phyloP scores from a whole-genome alignment of 352 stramenopile species.

The Phytophthora sansomeana region DNA sequence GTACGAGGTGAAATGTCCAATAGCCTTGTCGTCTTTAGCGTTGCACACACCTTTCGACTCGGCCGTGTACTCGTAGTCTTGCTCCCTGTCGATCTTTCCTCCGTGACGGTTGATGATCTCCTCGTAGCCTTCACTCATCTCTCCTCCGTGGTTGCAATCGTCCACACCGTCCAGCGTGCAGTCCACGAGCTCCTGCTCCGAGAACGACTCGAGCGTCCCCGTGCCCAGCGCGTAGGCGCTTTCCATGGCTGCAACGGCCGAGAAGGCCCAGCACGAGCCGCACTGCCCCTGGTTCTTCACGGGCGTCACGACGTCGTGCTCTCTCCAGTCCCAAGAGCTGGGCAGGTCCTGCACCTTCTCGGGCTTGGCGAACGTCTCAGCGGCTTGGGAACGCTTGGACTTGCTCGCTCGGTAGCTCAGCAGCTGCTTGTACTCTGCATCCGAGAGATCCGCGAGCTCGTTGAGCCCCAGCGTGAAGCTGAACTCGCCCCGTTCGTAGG shows the following conservation, averaged over 20 bases:
- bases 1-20: slow-evolving; percentile 89
- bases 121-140: slow-evolving; percentile 98
- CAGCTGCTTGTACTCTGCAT: slow-evolving; percentile 52
- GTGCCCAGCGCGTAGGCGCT: slow-evolving; percentile 94
- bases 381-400: not conserved
- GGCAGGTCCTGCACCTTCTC: slow-evolving; percentile 53
- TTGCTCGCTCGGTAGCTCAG: slow-evolving; percentile 34
- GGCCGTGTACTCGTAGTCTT: slow-evolving; percentile 95
- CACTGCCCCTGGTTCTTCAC: slow-evolving; percentile 96
- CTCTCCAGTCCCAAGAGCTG: slow-evolving; percentile 93
- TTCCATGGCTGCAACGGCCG: slow-evolving; percentile 97
- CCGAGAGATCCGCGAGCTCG: slow-evolving; percentile 46
- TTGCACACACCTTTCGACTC: slow-evolving; percentile 91
- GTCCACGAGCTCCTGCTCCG: slow-evolving; percentile 98
- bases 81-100: slow-evolving; percentile 90
- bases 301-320: slow-evolving; percentile 90
- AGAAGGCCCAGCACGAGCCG: slow-evolving; percentile 97
- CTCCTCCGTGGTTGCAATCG: slow-evolving; percentile 95
- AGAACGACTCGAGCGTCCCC: slow-evolving; percentile 92
- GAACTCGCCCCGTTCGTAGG: slow-evolving; percentile 51
- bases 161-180: slow-evolving; percentile 95
- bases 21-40: slow-evolving; percentile 75
- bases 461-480: slow-evolving; percentile 65
- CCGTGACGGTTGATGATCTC: slow-evolving; percentile 93
- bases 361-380: slow-evolving; percentile 32